Evolutionary conservation across 2,329 filamentous ascomycete species (phyloP).

Genomic region (Gyromitra esculenta): DNA sequence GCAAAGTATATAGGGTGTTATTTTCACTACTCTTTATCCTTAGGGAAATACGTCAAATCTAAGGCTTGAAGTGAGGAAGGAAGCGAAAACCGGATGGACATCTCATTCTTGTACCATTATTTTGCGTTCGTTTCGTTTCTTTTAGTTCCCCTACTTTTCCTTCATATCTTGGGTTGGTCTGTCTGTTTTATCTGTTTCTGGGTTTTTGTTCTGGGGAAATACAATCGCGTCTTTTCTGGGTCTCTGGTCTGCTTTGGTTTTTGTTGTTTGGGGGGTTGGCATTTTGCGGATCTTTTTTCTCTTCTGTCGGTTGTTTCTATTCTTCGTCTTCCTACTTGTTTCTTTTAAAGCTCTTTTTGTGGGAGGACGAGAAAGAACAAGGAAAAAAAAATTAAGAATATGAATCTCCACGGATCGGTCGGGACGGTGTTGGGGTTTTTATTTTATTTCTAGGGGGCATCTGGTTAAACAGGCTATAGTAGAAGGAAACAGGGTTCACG

Average conservation of each 20-base stretch:
- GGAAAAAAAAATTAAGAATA: slow-evolving; percentile 35
- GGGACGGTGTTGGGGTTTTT: slow-evolving; percentile 30
- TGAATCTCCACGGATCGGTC: slow-evolving; percentile 17
- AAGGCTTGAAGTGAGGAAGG: slow-evolving; percentile 3
- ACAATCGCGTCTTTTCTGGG: slow-evolving; percentile 34
- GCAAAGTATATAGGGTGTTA: slow-evolving; percentile 19
- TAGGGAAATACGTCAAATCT: neutral
- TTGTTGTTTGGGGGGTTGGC: slow-evolving; percentile 29
- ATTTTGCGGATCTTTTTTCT: slow-evolving; percentile 24
- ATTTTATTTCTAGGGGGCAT: neutral
- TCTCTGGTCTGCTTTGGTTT: slow-evolving; percentile 29
- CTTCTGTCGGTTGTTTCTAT: neutral
- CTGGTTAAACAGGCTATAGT: slow-evolving; percentile 3
- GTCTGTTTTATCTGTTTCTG: slow-evolving; percentile 23
- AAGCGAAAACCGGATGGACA: neutral
- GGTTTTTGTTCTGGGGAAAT: slow-evolving; percentile 37
- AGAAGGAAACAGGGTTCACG: slow-evolving; percentile 7
- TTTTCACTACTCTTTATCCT: slow-evolving; percentile 5
- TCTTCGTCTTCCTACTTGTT: slow-evolving; percentile 2
- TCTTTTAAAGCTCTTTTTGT: neutral
- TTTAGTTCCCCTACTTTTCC: slow-evolving; percentile 16
- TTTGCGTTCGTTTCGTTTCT: slow-evolving; percentile 32
- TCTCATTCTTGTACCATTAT: slow-evolving; percentile 37
- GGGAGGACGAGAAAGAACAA: slow-evolving; percentile 31
- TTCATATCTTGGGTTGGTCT: slow-evolving; percentile 30